phyloP scores from a whole-genome alignment of 2,329 filamentous ascomycete genomes.

The Pseudocercospora musae region DNA sequence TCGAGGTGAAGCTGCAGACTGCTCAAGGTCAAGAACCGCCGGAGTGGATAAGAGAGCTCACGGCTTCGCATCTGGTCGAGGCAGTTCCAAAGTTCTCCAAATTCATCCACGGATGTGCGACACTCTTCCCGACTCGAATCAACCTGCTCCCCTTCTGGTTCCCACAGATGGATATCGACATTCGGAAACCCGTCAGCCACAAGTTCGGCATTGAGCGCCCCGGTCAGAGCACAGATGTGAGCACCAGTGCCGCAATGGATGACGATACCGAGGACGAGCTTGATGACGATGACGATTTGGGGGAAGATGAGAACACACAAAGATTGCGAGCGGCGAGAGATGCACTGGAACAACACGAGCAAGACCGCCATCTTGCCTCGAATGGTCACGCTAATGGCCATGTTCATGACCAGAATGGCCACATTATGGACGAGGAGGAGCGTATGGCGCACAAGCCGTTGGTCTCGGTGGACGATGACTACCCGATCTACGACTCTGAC shows the following conservation, averaged over 20 bases:
- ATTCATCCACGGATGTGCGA: conserved; percentile 93
- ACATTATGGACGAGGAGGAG: conserved; percentile 72
- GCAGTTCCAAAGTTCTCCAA: conserved; percentile 99
- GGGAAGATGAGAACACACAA: conserved; percentile 45
- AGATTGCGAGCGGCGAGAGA: conserved; percentile 51
- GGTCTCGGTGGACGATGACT: conserved; percentile 61
- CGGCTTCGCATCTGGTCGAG: conserved; percentile 89
- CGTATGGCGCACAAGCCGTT: conserved; percentile 65
- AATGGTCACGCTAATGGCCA: conserved; percentile 26
- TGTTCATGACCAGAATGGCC: conserved; percentile 30
- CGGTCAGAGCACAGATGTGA: conserved; percentile 68
- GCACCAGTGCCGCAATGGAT: conserved; percentile 73
- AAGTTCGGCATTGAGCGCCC: conserved; percentile 87
- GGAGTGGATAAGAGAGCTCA: conserved; percentile 93
- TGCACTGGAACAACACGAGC: conserved; percentile 50
- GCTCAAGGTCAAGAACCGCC: conserved; percentile 92
- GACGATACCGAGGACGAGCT: conserved; percentile 69
- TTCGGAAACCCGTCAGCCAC: conserved; percentile 84
- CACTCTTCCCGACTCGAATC: conserved; percentile 81
- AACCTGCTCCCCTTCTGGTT: conserved; percentile 93
- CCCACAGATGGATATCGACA: conserved; percentile 97
- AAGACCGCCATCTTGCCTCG: conserved; percentile 47
- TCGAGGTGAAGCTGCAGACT: conserved; percentile 97
- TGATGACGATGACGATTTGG: conserved; percentile 48
- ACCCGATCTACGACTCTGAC: conserved; percentile 85